Evolutionary conservation across 208 protist species (phyloP).

Genomic region (Angomonas ambiguus): DNA sequence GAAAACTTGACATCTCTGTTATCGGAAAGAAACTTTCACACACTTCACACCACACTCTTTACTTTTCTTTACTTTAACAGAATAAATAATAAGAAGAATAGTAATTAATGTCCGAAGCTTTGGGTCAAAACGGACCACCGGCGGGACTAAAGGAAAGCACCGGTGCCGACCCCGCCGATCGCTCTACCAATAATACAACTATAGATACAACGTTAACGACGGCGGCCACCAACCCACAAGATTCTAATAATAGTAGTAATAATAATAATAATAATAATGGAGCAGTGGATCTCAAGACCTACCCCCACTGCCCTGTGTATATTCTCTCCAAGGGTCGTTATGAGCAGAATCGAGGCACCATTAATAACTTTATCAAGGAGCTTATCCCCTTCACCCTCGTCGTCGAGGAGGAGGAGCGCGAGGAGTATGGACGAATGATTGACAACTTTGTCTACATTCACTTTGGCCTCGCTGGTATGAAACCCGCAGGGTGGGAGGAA

Average conservation of each 20-base stretch:
- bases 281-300: conserved; percentile 11
- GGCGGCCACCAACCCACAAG: background rate
- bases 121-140: too few relatives aligned
- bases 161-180: too few relatives aligned
- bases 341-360: conserved; percentile 52
- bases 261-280: conserved; percentile 4
- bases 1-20: too few relatives aligned
- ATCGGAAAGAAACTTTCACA: too few relatives aligned
- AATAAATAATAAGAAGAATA: background rate
- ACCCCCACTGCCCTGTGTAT: conserved; percentile 79
- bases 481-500: background rate
- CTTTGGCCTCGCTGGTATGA: conserved; percentile 40
- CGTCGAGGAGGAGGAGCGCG: conserved; percentile 59
- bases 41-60: conserved; percentile 8
- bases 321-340: conserved; percentile 72
- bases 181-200: too few relatives aligned
- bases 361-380: conserved; percentile 55
- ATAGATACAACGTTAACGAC: background rate
- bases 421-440: conserved; percentile 47
- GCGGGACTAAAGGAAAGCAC: too few relatives aligned
- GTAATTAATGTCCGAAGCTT: background rate
- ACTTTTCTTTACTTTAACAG: conserved; percentile 8
- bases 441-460: conserved; percentile 49
- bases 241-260: conserved; percentile 10
- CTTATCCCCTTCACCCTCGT: conserved; percentile 76